Evolutionary conservation across 768 basidiomycete genomes (phyloP), one percentile per base, ranked within the genome.

Genomic region (Phylloporus sp.): DNA sequence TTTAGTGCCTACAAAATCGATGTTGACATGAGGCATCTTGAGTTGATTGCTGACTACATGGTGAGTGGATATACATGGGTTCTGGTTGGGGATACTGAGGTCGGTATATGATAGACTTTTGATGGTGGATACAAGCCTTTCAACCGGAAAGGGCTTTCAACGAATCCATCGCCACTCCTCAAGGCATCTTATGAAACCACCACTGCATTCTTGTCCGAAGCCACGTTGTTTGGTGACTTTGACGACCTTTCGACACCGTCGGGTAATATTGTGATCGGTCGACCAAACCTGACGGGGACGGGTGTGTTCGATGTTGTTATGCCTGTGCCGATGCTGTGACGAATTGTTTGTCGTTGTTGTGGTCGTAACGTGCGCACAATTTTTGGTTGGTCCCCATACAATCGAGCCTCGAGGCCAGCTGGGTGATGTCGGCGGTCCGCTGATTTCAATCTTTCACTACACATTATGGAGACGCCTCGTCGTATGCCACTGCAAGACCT

Each of bases 21-120:
- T 49, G 95, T 99, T 48, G 86, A 98, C 68, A 79, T 79, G 53
- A 81, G 96, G 38, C 96, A 99, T 72, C 74, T 98, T 38, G 92
- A 95, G 58, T 75, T 99, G 53, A 96, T 99, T 64, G 96, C 96
- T 13, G 96, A 99, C 67, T 99, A 98, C 66, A 99, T 99, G 96
- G 95, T 95, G 60, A 56, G 85, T 61, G 26, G 18, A 24, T 24
- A 31, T 13, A 22, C 13, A 18, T 9, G 29, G 9, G 13, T 27
- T 42, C 48, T 42, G 21, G 24, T 31, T 32, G 20, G 31, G 10
- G 3, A 11, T 22, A 15, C 38, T 38, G 18, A 39, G n/a, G 15
- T 20, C 37, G n/a, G 53, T 23, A 22, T 10, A 29, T 28, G 18
- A 20, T 44, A 98, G 95, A 98, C 96, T 1, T 97, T 92, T 64